A percentile compares a stretch with the other conserved stretches of the same genome.
phyloP scores from a whole-genome alignment of 1,284 basidiomycete genomes.

The Stygiomarasmius scandens region DNA sequence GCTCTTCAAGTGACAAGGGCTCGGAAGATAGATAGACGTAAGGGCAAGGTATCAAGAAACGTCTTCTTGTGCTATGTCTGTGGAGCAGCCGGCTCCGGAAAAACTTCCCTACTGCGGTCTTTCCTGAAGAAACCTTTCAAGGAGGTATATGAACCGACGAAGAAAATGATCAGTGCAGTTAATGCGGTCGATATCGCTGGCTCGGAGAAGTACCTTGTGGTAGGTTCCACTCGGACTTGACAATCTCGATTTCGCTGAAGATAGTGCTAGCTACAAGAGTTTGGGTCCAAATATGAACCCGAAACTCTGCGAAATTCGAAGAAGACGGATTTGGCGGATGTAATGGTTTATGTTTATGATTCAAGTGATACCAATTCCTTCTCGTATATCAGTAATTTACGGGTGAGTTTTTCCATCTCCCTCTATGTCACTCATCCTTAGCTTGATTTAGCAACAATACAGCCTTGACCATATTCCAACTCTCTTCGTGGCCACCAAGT shows the following conservation, averaged over 20 bases:
- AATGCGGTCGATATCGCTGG: conserved; percentile 95
- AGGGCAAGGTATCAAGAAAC: conserved; percentile 85
- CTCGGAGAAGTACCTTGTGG: conserved; percentile 94
- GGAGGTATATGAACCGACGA: conserved; percentile 82
- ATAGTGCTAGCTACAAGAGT: conserved; percentile 83
- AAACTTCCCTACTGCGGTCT: conserved; percentile 84
- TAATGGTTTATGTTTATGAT: conserved; percentile 95
- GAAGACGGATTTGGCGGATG: conserved; percentile 91
- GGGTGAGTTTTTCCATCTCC: conserved; percentile 53
- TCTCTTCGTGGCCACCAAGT: conserved; percentile 98
- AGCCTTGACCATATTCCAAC: conserved; percentile 92
- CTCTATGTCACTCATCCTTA: conserved; percentile 7
- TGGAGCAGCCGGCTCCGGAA: conserved; percentile 95
- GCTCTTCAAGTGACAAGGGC: conserved; percentile 84
- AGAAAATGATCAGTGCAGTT: conserved; percentile 89
- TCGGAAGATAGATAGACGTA: conserved; percentile 84
- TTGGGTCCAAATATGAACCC: conserved; percentile 92
- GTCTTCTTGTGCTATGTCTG: conserved; percentile 93
- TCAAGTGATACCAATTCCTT: conserved; percentile 99
- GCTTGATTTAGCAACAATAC: conserved; percentile 84
- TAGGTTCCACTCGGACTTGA: conserved; percentile 43
- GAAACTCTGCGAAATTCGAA: conserved; percentile 89
- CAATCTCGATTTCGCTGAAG: conserved; percentile 1
- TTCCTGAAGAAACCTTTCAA: conserved; percentile 85
- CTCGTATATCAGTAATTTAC: conserved; percentile 95